A percentile compares a stretch with the other conserved stretches of the same genome.
Evolutionary conservation across 2,329 filamentous ascomycete species (phyloP).

Genomic region (Aspergillus calidoustus): DNA sequence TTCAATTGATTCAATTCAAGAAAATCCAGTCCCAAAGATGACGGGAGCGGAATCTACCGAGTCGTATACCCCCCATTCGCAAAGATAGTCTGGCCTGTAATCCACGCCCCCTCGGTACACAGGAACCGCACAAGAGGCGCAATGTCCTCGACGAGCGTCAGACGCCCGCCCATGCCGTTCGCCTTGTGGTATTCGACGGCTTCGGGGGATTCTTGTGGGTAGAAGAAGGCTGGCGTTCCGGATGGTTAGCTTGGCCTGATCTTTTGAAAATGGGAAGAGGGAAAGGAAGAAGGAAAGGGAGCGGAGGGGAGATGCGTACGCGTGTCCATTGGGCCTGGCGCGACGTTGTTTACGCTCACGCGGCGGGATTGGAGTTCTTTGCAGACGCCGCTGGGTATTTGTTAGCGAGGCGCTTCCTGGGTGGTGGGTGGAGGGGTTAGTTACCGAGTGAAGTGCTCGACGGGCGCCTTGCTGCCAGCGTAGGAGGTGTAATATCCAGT

Average conservation of each 20-base stretch:
- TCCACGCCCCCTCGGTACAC: conserved; percentile 51
- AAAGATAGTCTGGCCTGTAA: conserved; percentile 55
- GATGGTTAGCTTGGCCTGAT: conserved; percentile 1
- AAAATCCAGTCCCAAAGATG: too few relatives aligned
- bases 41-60: conserved; percentile 30
- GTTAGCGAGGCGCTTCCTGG: conserved; percentile 1
- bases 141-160: conserved; percentile 52
- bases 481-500: conserved; percentile 53
- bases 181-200: conserved; percentile 53
- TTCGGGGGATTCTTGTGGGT: conserved; percentile 49
- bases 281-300: too few relatives aligned
- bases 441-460: conserved; percentile 63
- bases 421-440: conserved; percentile 11
- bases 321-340: conserved; percentile 61
- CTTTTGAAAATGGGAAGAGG: background rate
- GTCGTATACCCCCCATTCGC: conserved; percentile 56
- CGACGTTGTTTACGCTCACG: conserved; percentile 58
- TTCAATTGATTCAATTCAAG: too few relatives aligned
- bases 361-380: conserved; percentile 60
- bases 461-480: conserved; percentile 60
- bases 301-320: conserved; percentile 34
- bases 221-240: conserved; percentile 47
- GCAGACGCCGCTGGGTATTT: conserved; percentile 45
- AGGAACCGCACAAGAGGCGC: conserved; percentile 53
- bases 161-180: conserved; percentile 47